Percentiles rank a stretch among this genome's conserved stretches.
Conservation (phyloP, 495 filamentous ascomycete species). For the Bathelium albidoporum region DNA sequence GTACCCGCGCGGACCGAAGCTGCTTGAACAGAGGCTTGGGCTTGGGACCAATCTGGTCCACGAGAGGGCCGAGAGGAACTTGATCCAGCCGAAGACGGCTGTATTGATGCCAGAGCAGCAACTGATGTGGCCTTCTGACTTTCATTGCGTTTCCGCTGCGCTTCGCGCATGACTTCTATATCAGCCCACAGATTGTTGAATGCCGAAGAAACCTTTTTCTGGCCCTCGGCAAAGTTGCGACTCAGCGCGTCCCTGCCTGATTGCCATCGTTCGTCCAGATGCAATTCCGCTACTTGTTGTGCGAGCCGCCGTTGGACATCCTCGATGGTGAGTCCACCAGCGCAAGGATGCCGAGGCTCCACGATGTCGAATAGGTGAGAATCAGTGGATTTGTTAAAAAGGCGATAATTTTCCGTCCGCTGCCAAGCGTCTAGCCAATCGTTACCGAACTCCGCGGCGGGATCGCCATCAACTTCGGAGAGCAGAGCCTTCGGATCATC, state of each 20-base stretch:
- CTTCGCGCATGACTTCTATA: constrained; percentile 76
- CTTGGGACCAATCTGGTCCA: constrained; percentile 49
- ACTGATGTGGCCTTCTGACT: constrained; percentile 19
- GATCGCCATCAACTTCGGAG: constrained; percentile 70
- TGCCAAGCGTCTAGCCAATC: constrained; percentile 76
- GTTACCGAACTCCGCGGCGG: constrained; percentile 63
- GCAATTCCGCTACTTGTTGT: constrained; percentile 63
- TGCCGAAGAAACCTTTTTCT: constrained; percentile 70
- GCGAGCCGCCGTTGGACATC: constrained; percentile 85
- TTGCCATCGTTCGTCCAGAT: constrained; percentile 75
- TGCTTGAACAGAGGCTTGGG: constrained; percentile 56
- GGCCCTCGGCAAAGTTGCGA: constrained; percentile 68
- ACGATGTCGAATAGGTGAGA: constrained; percentile 88
- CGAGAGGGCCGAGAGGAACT: constrained; percentile 19
- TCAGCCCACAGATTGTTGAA: constrained; percentile 84
- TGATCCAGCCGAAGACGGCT: constrained; percentile 8
- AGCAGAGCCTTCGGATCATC: constrained; percentile 49
- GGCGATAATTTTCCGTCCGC: constrained; percentile 74
- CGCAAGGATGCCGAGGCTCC: constrained; percentile 84
- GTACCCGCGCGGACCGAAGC: constrained; percentile 68
- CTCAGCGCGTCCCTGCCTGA: constrained; percentile 67
- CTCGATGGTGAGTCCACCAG: constrained; percentile 88
- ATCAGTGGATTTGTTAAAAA: constrained; percentile 71
- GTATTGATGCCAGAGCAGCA: background rate
- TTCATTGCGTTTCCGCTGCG: constrained; percentile 55